Evolutionary conservation across 2,329 filamentous ascomycete genomes (phyloP).

Genomic region (Huntiella moniliformis): DNA sequence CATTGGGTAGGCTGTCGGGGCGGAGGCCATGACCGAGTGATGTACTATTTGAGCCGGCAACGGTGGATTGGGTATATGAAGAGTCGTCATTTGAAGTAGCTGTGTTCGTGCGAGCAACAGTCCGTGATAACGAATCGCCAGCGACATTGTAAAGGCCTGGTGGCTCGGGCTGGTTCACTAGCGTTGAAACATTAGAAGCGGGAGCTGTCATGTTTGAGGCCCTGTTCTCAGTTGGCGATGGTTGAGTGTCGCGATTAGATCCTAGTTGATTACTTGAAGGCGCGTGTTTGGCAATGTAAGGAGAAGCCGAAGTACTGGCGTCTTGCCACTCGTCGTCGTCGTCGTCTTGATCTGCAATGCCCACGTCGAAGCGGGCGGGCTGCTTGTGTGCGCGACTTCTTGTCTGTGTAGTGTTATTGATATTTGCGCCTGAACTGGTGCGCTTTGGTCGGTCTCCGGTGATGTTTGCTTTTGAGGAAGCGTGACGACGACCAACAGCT

Average conservation of each 20-base stretch:
- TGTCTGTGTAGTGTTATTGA: constrained; percentile 18
- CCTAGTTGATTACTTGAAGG: not conserved
- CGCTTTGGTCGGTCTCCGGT: constrained; percentile 30
- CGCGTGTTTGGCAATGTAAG: constrained; percentile 21
- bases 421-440: constrained; percentile 17
- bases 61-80: too few species aligned
- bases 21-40: not conserved
- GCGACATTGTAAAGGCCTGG: too few species aligned
- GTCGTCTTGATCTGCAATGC: constrained; percentile 24
- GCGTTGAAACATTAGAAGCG: constrained; percentile 1
- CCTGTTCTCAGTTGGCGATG: not conserved
- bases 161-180: too few species aligned
- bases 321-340: constrained; percentile 47
- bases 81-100: too few species aligned
- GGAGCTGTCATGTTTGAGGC: constrained; percentile 3
- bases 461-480: constrained; percentile 42
- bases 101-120: too few species aligned
- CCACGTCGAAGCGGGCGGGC: constrained; percentile 46
- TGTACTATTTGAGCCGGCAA: too few species aligned
- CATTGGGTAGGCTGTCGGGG: not conserved
- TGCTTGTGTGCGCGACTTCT: constrained; percentile 29
- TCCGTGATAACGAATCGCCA: too few species aligned
- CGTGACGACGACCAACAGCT: constrained; percentile 28
- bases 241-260: not conserved
- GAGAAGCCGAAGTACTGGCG: constrained; percentile 43